Base-by-base conservation (phyloP, 1,139 yeast genomes). In the Saccharomyces hybrid region DNA sequence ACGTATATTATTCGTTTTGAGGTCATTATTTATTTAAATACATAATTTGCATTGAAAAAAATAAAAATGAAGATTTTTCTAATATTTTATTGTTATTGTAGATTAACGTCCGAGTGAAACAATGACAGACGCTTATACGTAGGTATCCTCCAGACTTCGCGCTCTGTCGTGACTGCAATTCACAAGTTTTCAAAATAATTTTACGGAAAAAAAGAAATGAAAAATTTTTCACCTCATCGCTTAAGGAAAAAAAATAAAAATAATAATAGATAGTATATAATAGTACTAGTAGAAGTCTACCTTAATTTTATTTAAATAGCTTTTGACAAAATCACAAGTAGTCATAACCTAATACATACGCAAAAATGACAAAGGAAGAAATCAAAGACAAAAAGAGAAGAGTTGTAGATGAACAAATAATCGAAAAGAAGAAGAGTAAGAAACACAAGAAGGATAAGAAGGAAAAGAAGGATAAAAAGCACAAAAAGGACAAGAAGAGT, bases 351-450 rank as follows among this genome's bases (percentile, higher is more conserved):
- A 7, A 28, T 24, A 24, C 19, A 5, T 19, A 12, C 12, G 21
- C 14, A 28, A 74, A 64, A 65, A 78, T 71, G 73, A 80, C 72
- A 60, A 78, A 72, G 64, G 78, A 71, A 60, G 78, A 71, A 72
- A 75, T 69, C 65, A 76, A 69, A 71, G 78, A 74, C 57, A 75
- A 66, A 64, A 64, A 62, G 68, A 69, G 69, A 63, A 68, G 62
- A 52, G 52, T 47, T 26, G 63, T 71, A 61, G 65, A 68, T 62
- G 57, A 59, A 51, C 62, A 68, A 59, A 55, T 68, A 58, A 55
- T 47, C 5, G 64, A 62, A 54, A 70, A 66, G 58, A 67, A 60
- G 62, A 73, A 68, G 64, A 74, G 68, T 55, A 74, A 75, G 71
- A 74, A 75, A 63, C 71, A 71, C 65, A 72, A 74, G 68, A 76